phyloP scores from a whole-genome alignment of 2,329 filamentous ascomycete genomes.

The Aspergillus felis region DNA sequence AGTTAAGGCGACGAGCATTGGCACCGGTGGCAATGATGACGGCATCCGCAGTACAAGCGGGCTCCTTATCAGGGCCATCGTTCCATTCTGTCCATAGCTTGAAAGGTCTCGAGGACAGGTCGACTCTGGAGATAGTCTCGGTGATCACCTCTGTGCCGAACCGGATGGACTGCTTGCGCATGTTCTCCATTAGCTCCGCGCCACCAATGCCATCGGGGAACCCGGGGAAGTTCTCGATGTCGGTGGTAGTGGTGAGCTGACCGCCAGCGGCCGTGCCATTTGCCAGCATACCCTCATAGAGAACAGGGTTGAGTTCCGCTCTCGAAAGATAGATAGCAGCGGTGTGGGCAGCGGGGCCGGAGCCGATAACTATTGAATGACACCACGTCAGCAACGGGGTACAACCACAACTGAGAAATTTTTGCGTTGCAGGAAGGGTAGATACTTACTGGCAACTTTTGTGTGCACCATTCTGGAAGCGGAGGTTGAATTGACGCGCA shows the following conservation, averaged over 20 bases:
- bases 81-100: conserved; percentile 89
- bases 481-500: conserved; percentile 38
- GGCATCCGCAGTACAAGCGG: conserved; percentile 78
- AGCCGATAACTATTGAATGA: conserved; percentile 67
- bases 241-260: conserved; percentile 96
- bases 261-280: conserved; percentile 95
- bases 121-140: conserved; percentile 86
- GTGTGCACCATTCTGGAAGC: conserved; percentile 71
- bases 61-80: conserved; percentile 64
- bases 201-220: conserved; percentile 89
- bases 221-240: conserved; percentile 96
- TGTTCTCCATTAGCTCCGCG: conserved; percentile 85
- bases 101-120: conserved; percentile 81
- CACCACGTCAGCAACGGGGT: conserved; percentile 15
- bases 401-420: conserved; percentile 11
- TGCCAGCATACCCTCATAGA: conserved; percentile 97
- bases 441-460: conserved; percentile 77
- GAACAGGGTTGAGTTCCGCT: conserved; percentile 87
- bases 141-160: conserved; percentile 92
- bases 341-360: conserved; percentile 94
- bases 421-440: not conserved
- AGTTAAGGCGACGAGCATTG: conserved; percentile 76
- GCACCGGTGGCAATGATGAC: conserved; percentile 95
- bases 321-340: conserved; percentile 94
- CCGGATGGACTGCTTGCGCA: conserved; percentile 84